Conservation (phyloP, 1,284 basidiomycete species). For the Phellopilus nigrolimitatus region DNA sequence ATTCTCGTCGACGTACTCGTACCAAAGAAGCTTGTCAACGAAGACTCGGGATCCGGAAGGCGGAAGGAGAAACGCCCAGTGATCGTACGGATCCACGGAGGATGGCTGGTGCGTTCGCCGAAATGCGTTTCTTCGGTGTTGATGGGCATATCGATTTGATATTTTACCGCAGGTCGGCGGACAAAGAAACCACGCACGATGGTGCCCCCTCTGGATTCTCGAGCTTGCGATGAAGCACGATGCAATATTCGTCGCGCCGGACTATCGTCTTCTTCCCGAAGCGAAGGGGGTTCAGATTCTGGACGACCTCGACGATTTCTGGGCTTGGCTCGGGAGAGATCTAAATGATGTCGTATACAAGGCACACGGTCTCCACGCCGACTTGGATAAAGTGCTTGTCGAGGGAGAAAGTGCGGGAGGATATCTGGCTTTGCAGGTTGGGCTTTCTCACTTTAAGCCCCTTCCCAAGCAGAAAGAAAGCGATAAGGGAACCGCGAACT, state of each 20-base stretch:
- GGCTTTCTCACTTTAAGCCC: slow-evolving; percentile 1
- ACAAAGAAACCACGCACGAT: slow-evolving; percentile 2
- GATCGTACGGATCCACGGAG: slow-evolving; percentile 16
- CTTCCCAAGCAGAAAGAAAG: background rate
- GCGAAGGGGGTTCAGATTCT: slow-evolving; percentile 6
- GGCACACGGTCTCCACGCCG: background rate
- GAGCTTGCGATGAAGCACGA: slow-evolving; percentile 14
- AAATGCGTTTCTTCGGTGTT: background rate
- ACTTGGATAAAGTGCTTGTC: slow-evolving; percentile 6
- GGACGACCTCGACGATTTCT: slow-evolving; percentile 14
- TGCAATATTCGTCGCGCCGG: slow-evolving; percentile 16
- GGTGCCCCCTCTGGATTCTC: slow-evolving; percentile 10
- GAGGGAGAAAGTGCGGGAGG: slow-evolving; percentile 12
- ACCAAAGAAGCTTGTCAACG: slow-evolving; percentile 7
- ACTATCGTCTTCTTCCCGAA: slow-evolving; percentile 16
- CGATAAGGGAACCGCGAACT: background rate
- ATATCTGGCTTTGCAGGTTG: slow-evolving; percentile 13
- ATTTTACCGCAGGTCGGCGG: slow-evolving; percentile 13
- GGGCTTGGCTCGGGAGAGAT: slow-evolving; percentile 8
- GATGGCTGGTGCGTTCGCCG: slow-evolving; percentile 9
- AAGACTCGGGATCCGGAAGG: background rate
- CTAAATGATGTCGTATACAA: background rate
- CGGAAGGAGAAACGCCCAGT: slow-evolving; percentile 10
- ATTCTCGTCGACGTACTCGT: slow-evolving; percentile 12
- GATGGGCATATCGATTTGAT: too few relatives aligned